Evolutionary conservation across 768 basidiomycete species (phyloP), one percentile per base, ranked within the genome.

Genomic region (Myochromella boudieri): DNA sequence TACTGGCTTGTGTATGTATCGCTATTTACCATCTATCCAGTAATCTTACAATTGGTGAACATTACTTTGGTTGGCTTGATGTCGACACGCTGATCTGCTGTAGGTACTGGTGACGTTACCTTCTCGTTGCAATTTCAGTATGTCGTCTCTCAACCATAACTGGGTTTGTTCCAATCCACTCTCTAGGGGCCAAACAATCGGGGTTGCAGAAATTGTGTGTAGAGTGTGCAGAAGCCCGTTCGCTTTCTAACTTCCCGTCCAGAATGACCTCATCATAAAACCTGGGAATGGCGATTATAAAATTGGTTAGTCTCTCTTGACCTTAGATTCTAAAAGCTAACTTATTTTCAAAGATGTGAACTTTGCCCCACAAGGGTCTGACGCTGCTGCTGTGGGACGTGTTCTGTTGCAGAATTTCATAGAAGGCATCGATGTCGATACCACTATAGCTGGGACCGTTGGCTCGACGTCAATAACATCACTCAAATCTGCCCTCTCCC

Each of bases 341-440:
- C 29, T 7, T n/a, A 36, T n/a, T 33, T 7, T 31, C 3, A 4
- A 49, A 76, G 82, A 81, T 48, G 83, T 88, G 4, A 70, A 81
- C 39, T 87, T 75, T 63, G 70, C 78, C 8, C 80, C 82, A 0
- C 77, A 81, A 51, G 80, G 80, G 5, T 65, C 58, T 17, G 77
- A 80, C 5, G 62, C 68, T n/a, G 56, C 70, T 1, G 77, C 82
- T 1, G n/a, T n/a, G n/a, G 85, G 86, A 17, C 72, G 69, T 43
- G 56, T 58, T 7, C 58, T 88, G 49, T 71, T 89, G 37, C 76
- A 85, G 62, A 82, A 84, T 59, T 88, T 80, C 57, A 61, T 89
- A n/a, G 80, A 85, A 64, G 86, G 84, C 14, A 53, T 80, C 24
- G 66, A 78, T 49, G 76, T 77, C 6, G 66, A 69, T 36, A 81